These are phyloP conservation scores for Biscutella laevigata DNA, from an alignment of 441 rosid genomes.

Conservation along the genomic window DNA sequence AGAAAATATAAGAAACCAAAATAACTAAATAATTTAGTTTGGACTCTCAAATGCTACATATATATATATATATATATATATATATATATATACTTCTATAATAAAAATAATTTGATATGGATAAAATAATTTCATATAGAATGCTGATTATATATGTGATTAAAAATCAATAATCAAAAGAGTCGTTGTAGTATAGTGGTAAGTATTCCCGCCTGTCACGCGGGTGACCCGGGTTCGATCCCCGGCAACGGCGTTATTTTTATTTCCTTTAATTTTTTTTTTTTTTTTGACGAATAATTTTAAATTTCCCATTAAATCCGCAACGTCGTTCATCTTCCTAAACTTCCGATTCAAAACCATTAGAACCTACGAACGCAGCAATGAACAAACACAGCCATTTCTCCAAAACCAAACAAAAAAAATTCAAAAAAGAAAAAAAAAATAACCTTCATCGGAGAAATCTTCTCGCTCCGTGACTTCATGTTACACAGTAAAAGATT, in stretches of 20 bases:
- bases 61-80: too few relatives aligned
- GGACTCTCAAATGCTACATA: too few relatives aligned
- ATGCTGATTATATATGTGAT: too few relatives aligned
- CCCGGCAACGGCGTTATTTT: conserved; percentile 88
- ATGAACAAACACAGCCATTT: not conserved
- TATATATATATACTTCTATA: too few relatives aligned
- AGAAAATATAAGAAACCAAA: too few relatives aligned
- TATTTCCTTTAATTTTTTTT: too few relatives aligned
- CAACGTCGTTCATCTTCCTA: conserved; percentile 26
- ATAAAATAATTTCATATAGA: too few relatives aligned
- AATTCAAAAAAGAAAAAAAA: not conserved
- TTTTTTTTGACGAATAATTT: too few relatives aligned
- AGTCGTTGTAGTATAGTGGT: conserved; percentile 91
- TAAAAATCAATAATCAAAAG: too few relatives aligned
- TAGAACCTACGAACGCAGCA: not conserved
- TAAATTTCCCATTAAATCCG: conserved; percentile 23
- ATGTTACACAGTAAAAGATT: not conserved
- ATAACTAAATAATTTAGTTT: too few relatives aligned
- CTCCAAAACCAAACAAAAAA: not conserved
- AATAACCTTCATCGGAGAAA: conserved; percentile 8
- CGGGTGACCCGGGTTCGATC: conserved; percentile 94
- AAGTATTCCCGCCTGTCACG: conserved; percentile 89
- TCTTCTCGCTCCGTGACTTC: too few relatives aligned
- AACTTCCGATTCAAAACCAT: conserved; percentile 28
- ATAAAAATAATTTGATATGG: too few relatives aligned